phyloP scores from a whole-genome alignment of 192 early-diverging fungal species.

The Coemansia sp. region DNA sequence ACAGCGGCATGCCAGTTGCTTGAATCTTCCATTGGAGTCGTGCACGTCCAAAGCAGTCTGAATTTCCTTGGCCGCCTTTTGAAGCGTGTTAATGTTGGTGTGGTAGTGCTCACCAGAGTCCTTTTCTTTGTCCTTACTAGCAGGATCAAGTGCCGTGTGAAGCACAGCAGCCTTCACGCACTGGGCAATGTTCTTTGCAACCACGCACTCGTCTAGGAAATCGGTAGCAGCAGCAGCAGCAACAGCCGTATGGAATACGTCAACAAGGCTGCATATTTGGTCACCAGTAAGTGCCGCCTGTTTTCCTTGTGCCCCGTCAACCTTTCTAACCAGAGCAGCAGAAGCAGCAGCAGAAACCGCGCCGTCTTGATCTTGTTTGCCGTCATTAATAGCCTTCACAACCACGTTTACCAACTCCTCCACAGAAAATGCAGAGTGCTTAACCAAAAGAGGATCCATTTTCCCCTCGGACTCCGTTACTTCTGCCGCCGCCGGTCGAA shows the following conservation, averaged over 20 bases:
- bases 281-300: neutral
- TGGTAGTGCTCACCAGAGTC: neutral
- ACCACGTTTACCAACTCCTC: neutral
- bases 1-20: conserved; percentile 25
- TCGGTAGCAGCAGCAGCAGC: neutral
- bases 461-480: neutral
- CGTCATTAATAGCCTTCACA: neutral
- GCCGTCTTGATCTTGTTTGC: neutral
- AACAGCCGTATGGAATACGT: conserved; percentile 22
- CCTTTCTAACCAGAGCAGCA: neutral
- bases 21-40: conserved; percentile 20
- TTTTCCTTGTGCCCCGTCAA: neutral
- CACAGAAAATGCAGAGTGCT: conserved; percentile 5
- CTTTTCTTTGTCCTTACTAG: neutral
- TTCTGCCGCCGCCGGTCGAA: neutral
- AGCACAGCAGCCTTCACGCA: conserved; percentile 10
- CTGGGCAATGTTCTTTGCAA: conserved; percentile 7
- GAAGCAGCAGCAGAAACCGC: neutral
- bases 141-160: neutral
- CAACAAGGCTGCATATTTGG: conserved; percentile 12
- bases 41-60: conserved; percentile 12
- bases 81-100: neutral
- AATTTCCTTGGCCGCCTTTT: neutral
- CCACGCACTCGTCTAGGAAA: neutral
- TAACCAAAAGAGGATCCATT: neutral